Base-by-base conservation (phyloP, 169 alveolate genomes). In the Prorocentrum cordatum region DNA sequence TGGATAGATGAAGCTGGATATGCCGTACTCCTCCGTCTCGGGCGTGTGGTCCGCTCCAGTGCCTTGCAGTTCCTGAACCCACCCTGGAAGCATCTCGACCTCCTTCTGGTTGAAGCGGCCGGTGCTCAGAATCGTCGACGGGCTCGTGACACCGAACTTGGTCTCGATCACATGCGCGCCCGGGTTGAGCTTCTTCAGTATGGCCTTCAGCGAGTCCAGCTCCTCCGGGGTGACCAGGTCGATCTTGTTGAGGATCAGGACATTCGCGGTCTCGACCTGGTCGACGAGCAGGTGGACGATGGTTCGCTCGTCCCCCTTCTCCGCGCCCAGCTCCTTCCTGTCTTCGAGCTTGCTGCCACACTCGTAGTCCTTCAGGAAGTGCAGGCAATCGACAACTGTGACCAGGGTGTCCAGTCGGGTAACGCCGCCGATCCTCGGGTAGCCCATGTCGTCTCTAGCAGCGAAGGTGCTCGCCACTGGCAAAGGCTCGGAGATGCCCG, bases 401-500 rank as follows among this genome's bases (percentile, higher is more conserved):
- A 77, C 59, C 38, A 77, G 87, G 26, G 87, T 77, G 22, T 77
- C 87, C 54, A 77, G 71, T 38, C 87, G 72, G 2, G 87, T 72
- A 16, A 77, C 87, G 35, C 58, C 12, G 32, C 87, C 72, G 47
- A 73, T n/a, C 85, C 45, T 10, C 1, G 22, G 3, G 50, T 73
- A 18, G 24, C 85, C 85, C 82, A 9, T 70, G 12, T 47, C 85
- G 22, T 73, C 58, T n/a, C 50, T 54, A 9, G 38, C 16, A 20
- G n/a, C 83, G 24, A 80, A 82, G 54, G 91, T 82, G 58, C 47
- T 33, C 12, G 91, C 91, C 6, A 82, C 91, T 2, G 91, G 89
- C 66, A 80, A 29, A 7, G 89, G 89, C 61, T 62, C 89, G 9
- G 91, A 82, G 70, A 59, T 80, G 79, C 89, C 89, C 5, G 91